phyloP scores from a whole-genome alignment of 1,284 basidiomycete genomes.

The Calocybe gambosa region DNA sequence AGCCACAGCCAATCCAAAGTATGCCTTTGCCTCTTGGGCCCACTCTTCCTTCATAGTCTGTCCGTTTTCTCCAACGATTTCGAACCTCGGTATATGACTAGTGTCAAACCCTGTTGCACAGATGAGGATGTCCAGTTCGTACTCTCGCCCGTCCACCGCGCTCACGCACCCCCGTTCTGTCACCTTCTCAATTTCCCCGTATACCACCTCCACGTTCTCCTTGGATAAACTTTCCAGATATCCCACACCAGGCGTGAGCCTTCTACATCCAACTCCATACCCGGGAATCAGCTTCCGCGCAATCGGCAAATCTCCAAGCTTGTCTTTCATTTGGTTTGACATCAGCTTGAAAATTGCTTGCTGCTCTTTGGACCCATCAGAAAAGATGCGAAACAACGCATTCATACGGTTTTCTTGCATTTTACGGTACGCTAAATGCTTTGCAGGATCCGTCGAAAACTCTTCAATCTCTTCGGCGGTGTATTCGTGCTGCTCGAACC shows the following conservation, averaged over 20 bases:
- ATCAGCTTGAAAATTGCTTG: conserved; percentile 13
- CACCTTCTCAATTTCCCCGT: conserved; percentile 22
- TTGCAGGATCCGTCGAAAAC: conserved; percentile 20
- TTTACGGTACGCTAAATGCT: conserved; percentile 23
- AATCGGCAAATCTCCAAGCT: conserved; percentile 15
- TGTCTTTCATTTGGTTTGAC: conserved; percentile 20
- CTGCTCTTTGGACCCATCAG: conserved; percentile 20
- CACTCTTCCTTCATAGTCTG: conserved; percentile 23
- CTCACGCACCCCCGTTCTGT: conserved; percentile 23
- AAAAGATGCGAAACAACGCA: conserved; percentile 21
- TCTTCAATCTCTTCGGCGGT: conserved; percentile 20
- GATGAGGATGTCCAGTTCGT: conserved; percentile 26
- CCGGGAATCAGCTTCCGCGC: conserved; percentile 20
- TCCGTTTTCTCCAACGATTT: conserved; percentile 21
- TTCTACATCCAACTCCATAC: conserved; percentile 25
- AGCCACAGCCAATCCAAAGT: conserved; percentile 23
- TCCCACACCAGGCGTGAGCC: conserved; percentile 26
- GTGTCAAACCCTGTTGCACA: conserved; percentile 32
- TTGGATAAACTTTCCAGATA: conserved; percentile 25
- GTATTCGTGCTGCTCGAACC: conserved; percentile 21
- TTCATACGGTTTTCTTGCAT: conserved; percentile 18
- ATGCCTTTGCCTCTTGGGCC: conserved; percentile 23
- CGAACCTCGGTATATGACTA: conserved; percentile 25
- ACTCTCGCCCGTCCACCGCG: conserved; percentile 19
- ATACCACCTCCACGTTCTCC: conserved; percentile 26